These are phyloP conservation scores for Ilex aquifolium DNA, from an alignment of 257 asterid genomes.

Conservation along the genomic window DNA sequence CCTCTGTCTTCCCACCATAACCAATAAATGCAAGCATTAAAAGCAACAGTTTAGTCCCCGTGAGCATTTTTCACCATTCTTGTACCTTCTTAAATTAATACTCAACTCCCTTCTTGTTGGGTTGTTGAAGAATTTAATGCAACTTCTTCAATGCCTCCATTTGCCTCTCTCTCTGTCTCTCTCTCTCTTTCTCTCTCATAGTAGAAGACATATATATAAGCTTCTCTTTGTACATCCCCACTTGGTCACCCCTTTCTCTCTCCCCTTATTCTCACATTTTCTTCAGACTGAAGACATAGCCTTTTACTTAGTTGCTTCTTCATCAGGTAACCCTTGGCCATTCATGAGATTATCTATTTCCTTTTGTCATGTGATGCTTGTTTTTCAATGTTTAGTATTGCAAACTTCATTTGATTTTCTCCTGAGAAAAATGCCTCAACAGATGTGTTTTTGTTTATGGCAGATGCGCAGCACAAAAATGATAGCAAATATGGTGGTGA, in stretches of 20 bases:
- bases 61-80: constrained; percentile 2
- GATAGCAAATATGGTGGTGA: too few relatives aligned
- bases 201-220: not conserved
- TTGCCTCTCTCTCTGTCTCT: not conserved
- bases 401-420: too few relatives aligned
- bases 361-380: too few relatives aligned
- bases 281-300: not conserved
- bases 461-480: too few relatives aligned
- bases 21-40: constrained; percentile 7
- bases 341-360: too few relatives aligned
- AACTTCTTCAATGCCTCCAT: constrained; percentile 16
- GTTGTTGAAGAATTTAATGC: constrained; percentile 29
- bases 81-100: constrained; percentile 12
- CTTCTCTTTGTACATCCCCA: not conserved
- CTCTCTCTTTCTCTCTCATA: not conserved
- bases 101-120: constrained; percentile 28
- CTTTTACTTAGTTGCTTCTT: not conserved
- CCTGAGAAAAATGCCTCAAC: too few relatives aligned
- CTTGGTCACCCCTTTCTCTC: not conserved
- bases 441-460: too few relatives aligned
- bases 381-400: too few relatives aligned
- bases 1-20: constrained; percentile 11
- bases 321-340: not conserved
- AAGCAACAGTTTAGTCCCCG: constrained; percentile 11
- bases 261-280: not conserved